These are phyloP conservation scores for Phtheirospermum japonicum DNA, from an alignment of 257 asterid genomes.

Conservation along the genomic window DNA sequence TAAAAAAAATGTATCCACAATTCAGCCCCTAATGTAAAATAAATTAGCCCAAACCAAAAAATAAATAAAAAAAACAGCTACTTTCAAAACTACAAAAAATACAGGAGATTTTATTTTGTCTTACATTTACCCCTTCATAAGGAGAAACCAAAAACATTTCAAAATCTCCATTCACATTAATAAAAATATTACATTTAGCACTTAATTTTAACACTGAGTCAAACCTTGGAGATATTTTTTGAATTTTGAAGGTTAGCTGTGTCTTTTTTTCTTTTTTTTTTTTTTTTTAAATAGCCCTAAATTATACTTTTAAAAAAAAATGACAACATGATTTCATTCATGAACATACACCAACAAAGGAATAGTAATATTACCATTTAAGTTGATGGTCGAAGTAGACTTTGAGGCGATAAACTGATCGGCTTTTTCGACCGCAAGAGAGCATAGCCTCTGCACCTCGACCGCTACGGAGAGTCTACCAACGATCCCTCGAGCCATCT, in stretches of 20 bases:
- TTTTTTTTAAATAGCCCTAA: no score
- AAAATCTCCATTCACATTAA: no score
- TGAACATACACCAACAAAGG: not conserved
- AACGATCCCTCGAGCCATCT: slow-evolving; percentile 74
- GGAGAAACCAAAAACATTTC: no score
- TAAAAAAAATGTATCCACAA: no score
- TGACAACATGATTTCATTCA: slow-evolving; percentile 19
- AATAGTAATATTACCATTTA: slow-evolving; percentile 34
- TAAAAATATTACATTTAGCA: no score
- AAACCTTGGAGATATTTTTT: not conserved
- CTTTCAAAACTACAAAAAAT: no score
- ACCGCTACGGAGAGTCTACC: slow-evolving; percentile 63
- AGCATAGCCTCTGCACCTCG: slow-evolving; percentile 58
- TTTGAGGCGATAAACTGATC: slow-evolving; percentile 50
- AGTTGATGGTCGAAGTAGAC: slow-evolving; percentile 33
- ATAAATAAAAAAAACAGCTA: not conserved
- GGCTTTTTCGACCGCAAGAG: slow-evolving; percentile 62
- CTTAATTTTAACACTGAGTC: not conserved
- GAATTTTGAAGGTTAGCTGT: not conserved
- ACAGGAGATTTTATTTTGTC: no score
- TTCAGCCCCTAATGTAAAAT: no score
- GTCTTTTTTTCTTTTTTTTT: not conserved
- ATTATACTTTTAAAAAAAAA: not conserved
- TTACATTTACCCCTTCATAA: no score
- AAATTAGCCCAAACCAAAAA: slow-evolving; percentile 5